These are phyloP conservation scores for Eurotiales sp. DNA, from an alignment of 2,329 filamentous ascomycete species.

Conservation along the genomic window DNA sequence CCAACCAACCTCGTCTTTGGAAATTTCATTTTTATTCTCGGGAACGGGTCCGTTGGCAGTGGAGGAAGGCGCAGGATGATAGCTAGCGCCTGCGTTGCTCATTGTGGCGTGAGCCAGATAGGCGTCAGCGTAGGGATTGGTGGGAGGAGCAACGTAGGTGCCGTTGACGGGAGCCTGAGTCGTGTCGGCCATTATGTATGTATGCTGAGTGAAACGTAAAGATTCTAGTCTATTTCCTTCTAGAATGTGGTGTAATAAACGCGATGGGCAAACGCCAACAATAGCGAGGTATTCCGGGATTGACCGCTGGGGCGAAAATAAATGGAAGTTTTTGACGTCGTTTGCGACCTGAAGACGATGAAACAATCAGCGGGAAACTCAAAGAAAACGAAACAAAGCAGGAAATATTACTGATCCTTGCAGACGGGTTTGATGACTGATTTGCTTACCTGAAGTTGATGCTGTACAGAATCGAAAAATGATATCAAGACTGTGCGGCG, in stretches of 20 bases:
- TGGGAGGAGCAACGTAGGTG: conserved; percentile 39
- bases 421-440: not conserved
- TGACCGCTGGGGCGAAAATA: conserved; percentile 3
- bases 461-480: conserved; percentile 11
- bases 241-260: not conserved
- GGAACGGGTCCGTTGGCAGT: conserved; percentile 34
- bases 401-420: not conserved
- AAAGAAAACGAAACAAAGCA: not conserved
- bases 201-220: conserved; percentile 17
- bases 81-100: conserved; percentile 34
- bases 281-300: not conserved
- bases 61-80: conserved; percentile 38
- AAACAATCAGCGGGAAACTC: not conserved
- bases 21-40: conserved; percentile 46
- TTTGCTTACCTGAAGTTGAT: not conserved
- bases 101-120: conserved; percentile 31
- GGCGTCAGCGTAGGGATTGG: conserved; percentile 34
- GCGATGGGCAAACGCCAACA: not conserved
- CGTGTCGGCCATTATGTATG: conserved; percentile 37
- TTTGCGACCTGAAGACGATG: conserved; percentile 1
- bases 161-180: conserved; percentile 40
- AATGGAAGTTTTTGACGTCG: conserved; percentile 1
- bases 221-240: conserved; percentile 14
- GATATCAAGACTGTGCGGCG: conserved; percentile 11
- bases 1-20: conserved; percentile 96